A percentile compares a stretch with the other conserved stretches of the same genome.
phyloP scores from a whole-genome alignment of 2,329 filamentous ascomycete species.

The Karstenula rhodostoma region DNA sequence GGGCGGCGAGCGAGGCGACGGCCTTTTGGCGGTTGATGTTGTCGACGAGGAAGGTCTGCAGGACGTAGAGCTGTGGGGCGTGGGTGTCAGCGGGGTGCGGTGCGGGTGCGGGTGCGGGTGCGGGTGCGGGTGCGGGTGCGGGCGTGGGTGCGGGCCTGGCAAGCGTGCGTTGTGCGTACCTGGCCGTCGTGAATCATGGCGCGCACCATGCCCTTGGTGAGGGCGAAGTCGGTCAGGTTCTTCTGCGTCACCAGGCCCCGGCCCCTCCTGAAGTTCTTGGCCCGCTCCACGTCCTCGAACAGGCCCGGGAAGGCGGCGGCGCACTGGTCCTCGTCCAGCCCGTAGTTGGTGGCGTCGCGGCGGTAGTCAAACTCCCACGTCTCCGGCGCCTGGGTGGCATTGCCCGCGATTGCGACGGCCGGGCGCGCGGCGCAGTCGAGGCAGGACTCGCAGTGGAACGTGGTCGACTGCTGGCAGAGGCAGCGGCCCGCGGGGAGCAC shows the following conservation, averaged over 20 bases:
- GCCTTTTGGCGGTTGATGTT: conserved; percentile 46
- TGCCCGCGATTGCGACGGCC: conserved; percentile 26
- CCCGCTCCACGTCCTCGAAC: conserved; percentile 42
- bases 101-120: neutral
- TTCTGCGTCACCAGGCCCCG: conserved; percentile 37
- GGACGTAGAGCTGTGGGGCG: conserved; percentile 36
- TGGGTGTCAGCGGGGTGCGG: conserved; percentile 13
- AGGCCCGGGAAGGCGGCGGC: conserved; percentile 41
- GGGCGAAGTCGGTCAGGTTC: conserved; percentile 37
- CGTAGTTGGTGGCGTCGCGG: conserved; percentile 41
- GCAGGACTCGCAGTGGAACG: conserved; percentile 42
- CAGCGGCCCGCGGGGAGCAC: conserved; percentile 44
- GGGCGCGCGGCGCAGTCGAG: conserved; percentile 42
- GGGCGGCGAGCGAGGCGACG: conserved; percentile 35
- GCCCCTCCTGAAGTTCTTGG: conserved; percentile 31
- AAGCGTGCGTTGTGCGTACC: too few relatives aligned
- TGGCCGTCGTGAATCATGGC: conserved; percentile 42
- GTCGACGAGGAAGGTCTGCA: conserved; percentile 44
- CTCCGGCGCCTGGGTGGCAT: conserved; percentile 29
- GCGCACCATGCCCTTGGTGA: conserved; percentile 45
- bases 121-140: neutral
- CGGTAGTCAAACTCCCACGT: conserved; percentile 41
- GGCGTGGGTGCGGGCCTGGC: too few relatives aligned
- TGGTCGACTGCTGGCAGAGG: conserved; percentile 43
- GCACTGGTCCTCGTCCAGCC: conserved; percentile 41